These are phyloP conservation scores for Chrysanthemum lavandulifolium DNA, from an alignment of 129 eudicot species.

Conservation along the genomic window DNA sequence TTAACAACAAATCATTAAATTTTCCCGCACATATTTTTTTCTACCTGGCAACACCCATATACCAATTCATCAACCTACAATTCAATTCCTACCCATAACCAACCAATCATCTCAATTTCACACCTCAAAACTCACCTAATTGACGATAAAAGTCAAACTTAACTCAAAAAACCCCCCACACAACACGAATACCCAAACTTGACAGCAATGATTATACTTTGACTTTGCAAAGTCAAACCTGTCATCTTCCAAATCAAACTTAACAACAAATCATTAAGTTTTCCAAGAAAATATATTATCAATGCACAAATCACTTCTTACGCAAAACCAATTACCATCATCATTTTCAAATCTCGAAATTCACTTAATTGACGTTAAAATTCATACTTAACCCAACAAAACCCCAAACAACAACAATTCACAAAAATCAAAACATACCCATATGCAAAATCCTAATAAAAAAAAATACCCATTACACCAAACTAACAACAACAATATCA, in stretches of 20 bases:
- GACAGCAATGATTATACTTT: neutral
- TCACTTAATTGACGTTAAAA: no score
- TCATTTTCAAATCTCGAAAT: no score
- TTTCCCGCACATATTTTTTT: neutral
- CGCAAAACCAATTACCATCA: neutral
- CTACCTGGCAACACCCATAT: neutral
- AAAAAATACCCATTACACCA: neutral
- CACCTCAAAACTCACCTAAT: no score
- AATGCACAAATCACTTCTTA: neutral
- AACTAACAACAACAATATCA: neutral
- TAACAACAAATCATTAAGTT: neutral
- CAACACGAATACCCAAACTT: no score
- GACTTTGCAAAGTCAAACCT: constrained; percentile 24
- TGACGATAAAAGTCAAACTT: no score
- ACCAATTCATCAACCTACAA: neutral
- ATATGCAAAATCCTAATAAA: no score
- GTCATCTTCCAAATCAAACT: constrained; percentile 1
- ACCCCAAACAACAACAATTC: no score
- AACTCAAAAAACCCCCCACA: no score
- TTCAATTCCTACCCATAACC: neutral
- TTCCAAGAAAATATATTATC: neutral
- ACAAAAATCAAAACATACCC: no score
- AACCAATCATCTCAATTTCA: no score
- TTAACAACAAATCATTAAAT: neutral
- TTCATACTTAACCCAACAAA: no score